Evolutionary conservation across 441 rosid species (phyloP), one percentile per base, ranked within the genome.

Genomic region (Sinapis alba): DNA sequence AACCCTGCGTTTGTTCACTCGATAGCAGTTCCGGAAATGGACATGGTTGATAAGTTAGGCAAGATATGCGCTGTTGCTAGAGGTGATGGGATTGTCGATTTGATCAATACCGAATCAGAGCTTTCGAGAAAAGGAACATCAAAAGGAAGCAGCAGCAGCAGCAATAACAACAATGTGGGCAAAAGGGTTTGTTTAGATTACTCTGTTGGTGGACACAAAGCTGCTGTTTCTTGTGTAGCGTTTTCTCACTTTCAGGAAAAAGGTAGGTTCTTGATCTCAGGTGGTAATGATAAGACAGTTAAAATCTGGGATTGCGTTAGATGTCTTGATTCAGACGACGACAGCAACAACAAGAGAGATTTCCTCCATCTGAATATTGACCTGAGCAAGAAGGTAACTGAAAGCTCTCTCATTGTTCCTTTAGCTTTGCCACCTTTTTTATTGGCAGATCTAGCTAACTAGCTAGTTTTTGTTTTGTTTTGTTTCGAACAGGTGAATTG

Each of bases 1-100:
- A 95, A 95, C 80, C 99, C 99, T 72, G 92, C 98, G 38, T 95
- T 90, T 82, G 90, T 95, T 70, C 99, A 95, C 76, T 83, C 98
- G 2, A 72, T 91, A 81, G 87, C 89, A 50, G 85, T 91, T 38
- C 98, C 98, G 4, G 98, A 88, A 70, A 79, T 69, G 12, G 97
- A 95, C 78, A 92, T 89, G 85, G 64, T 89, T 72, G 88, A 88
- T 57, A 90, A 82, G 59, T 70, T 90, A 21, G 92, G 68, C 54
- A 86, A 85, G 69, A 83, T 89, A 69, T 90, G 98, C 58, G 91
- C 69, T 4, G 89, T 89, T 54, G 99, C 91, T 53, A 87, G 90
- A 79, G 99, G 99, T 41, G 98, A 95, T 79, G 97, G 99, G n/a
- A 78, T 71, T 66, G 82, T 91, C 32, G 86, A 88, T 73, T 84